These are phyloP conservation scores for Melocanna baccifera DNA, from an alignment of 176 grass and related monocot species.

Conservation along the genomic window DNA sequence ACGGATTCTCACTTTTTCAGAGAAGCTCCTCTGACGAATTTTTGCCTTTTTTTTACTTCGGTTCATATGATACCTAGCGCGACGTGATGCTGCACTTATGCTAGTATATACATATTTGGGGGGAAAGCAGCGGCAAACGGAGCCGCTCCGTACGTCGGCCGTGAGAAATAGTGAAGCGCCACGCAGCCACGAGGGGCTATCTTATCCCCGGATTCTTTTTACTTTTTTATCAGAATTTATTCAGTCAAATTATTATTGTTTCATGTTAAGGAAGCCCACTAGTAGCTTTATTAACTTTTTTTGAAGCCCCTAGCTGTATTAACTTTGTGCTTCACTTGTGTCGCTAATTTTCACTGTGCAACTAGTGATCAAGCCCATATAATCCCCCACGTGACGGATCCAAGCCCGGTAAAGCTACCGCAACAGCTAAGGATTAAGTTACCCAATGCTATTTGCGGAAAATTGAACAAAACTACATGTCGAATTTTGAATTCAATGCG, in stretches of 20 bases:
- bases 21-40: no score
- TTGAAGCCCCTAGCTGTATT: neutral
- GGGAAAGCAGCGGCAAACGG: neutral
- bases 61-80: no score
- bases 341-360: neutral
- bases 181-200: conserved; percentile 15
- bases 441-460: neutral
- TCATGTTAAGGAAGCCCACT: neutral
- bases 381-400: neutral
- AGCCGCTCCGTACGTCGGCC: conserved; percentile 23
- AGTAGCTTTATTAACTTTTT: neutral
- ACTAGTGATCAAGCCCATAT: neutral
- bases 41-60: no score
- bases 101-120: neutral
- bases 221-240: no score
- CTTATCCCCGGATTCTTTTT: conserved; percentile 31
- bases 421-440: neutral
- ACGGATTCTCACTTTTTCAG: no score
- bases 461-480: neutral
- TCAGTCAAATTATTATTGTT: neutral
- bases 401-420: neutral
- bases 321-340: neutral
- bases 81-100: no score
- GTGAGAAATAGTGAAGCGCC: conserved; percentile 9
- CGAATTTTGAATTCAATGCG: neutral